A percentile compares a stretch with the other conserved stretches of the same genome.
These are phyloP conservation scores for Chimonanthus praecox DNA, from an alignment of 164 flowering plant genomes.

Conservation along the genomic window DNA sequence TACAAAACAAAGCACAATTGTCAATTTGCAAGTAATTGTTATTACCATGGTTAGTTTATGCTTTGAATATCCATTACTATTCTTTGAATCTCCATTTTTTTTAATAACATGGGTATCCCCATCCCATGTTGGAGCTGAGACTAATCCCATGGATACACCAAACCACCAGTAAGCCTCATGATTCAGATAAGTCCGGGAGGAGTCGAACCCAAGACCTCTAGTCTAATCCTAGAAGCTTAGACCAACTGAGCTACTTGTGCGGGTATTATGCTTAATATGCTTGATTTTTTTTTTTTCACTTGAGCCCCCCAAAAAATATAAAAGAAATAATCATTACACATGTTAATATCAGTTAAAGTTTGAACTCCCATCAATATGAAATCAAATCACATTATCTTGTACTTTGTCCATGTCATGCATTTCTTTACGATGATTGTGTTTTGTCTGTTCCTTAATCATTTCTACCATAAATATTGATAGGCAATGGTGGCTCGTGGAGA, in stretches of 20 bases:
- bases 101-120: not conserved
- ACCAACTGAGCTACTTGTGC: too few species aligned
- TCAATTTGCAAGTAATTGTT: not conserved
- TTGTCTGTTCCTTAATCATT: not conserved
- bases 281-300: too few species aligned
- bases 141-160: too few species aligned
- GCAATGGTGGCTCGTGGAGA: conserved; percentile 99
- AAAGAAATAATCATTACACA: not conserved
- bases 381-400: not conserved
- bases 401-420: not conserved
- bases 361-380: not conserved
- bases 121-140: too few species aligned
- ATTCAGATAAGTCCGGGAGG: too few species aligned
- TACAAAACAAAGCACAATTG: not conserved
- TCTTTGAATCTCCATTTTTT: not conserved
- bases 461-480: conserved; percentile 29
- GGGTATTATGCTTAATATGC: too few species aligned
- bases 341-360: not conserved
- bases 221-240: too few species aligned
- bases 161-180: too few species aligned
- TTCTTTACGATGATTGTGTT: not conserved
- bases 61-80: not conserved
- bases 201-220: too few species aligned
- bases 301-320: not conserved
- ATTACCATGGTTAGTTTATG: not conserved